These are phyloP conservation scores for Blastobotrys indianensis DNA, from an alignment of 1,139 yeast genomes.

Conservation along the genomic window DNA sequence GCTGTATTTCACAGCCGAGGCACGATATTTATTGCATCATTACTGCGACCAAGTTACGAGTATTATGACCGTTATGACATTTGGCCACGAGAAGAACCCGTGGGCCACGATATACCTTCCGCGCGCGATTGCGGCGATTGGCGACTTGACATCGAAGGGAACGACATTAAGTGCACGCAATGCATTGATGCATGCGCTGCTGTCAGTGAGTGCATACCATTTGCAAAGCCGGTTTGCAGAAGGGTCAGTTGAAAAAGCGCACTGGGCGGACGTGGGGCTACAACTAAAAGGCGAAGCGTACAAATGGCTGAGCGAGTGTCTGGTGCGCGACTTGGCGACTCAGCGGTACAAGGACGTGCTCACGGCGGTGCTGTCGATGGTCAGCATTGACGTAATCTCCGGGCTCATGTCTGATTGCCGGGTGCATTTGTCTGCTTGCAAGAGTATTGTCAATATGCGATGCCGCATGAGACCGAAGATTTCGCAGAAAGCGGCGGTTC, in stretches of 20 bases:
- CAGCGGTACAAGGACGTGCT: constrained; percentile 81
- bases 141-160: constrained; percentile 73
- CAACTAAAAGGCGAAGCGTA: constrained; percentile 71
- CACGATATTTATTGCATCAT: constrained; percentile 60
- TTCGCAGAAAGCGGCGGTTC: constrained; percentile 67
- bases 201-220: constrained; percentile 80
- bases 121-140: constrained; percentile 71
- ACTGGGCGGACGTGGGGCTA: constrained; percentile 65
- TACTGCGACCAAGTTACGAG: constrained; percentile 79
- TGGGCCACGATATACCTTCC: constrained; percentile 86
- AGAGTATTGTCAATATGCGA: constrained; percentile 63
- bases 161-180: constrained; percentile 70
- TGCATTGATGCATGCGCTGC: constrained; percentile 68
- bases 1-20: constrained; percentile 43
- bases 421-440: constrained; percentile 70
- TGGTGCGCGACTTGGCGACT: constrained; percentile 38
- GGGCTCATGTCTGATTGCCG: constrained; percentile 88
- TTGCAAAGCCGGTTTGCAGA: constrained; percentile 64
- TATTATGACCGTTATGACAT: constrained; percentile 69
- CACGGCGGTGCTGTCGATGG: constrained; percentile 82
- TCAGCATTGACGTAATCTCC: constrained; percentile 82
- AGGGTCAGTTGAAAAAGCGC: constrained; percentile 55
- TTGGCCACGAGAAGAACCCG: constrained; percentile 70
- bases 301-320: constrained; percentile 57
- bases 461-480: constrained; percentile 60